Base-by-base conservation (phyloP, 495 filamentous ascomycete genomes). In the Thermothielavioides terrestris region DNA sequence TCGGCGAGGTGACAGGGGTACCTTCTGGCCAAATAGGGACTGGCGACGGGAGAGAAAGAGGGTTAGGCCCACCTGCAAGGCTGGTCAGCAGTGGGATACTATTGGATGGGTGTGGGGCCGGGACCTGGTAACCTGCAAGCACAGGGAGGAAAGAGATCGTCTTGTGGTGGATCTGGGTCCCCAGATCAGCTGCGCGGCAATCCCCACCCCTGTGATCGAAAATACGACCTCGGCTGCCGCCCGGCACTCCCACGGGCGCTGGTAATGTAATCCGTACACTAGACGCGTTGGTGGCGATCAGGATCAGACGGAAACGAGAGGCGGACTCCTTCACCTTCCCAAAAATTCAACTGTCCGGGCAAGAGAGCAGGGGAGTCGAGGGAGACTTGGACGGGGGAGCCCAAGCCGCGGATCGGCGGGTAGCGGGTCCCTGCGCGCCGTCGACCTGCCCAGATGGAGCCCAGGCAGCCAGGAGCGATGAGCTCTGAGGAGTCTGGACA, bases 141-240 rank as follows among this genome's bases (percentile, higher is more conserved):
- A 50, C 58, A 54, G 54, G 53, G 57, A n/a, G 47, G 46, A 37
- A 32, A 44, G 57, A 56, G 60, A 63, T 63, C 60, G 60, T 46
- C 55, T 44, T 49, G n/a, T 45, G 14, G 59, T 47, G 54, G 44
- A 59, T 60, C 60, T 50, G 47, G 51, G 44, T 55, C 47, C 58
- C 56, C 56, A 56, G 61, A 64, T 62, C 61, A 64, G 59, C 61
- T 60, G 57, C 43, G 51, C 53, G 53, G 54, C 49, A 50, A 51
- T 53, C 42, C 48, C 31, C 49, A 65, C 56, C 62, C 62, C 55
- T 63, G 62, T 61, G 60, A 63, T 59, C 50, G 54, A 42, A 45
- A 32, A 45, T 49, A 35, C 36, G 34, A 56, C 51, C 53, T 52
- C 35, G 40, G 27, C 42, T 41, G 28, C 28, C 45, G 35, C 43